phyloP scores from a whole-genome alignment of 2,329 filamentous ascomycete genomes.

The Aspergillus transmontanensis region DNA sequence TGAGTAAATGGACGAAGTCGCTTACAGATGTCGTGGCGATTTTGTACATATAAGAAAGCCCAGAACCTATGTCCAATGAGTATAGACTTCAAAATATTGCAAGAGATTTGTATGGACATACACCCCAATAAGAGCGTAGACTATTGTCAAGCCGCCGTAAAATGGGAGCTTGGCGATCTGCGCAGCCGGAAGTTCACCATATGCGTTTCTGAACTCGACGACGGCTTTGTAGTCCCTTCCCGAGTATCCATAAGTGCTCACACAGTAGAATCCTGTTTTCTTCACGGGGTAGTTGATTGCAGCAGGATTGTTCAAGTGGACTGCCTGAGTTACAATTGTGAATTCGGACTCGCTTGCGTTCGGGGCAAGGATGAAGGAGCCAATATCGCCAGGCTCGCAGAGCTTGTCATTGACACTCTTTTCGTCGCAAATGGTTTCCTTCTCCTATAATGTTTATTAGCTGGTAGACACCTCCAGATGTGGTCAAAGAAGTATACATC shows the following conservation, averaged over 20 bases:
- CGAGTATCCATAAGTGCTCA: constrained; percentile 74
- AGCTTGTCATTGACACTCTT: constrained; percentile 67
- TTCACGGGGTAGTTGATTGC: constrained; percentile 79
- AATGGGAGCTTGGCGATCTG: constrained; percentile 98
- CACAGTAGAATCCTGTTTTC: constrained; percentile 95
- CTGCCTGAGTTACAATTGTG: constrained; percentile 74
- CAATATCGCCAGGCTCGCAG: constrained; percentile 77
- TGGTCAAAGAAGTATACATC: constrained; percentile 49
- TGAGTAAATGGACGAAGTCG: neutral
- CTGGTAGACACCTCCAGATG: neutral
- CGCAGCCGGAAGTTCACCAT: constrained; percentile 90
- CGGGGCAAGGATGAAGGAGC: constrained; percentile 77
- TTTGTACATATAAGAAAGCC: constrained; percentile 94
- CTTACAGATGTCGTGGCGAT: constrained; percentile 84
- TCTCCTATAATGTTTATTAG: constrained; percentile 48
- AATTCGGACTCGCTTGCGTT: constrained; percentile 75
- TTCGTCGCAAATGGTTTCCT: constrained; percentile 75
- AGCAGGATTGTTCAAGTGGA: constrained; percentile 74
- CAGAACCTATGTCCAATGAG: constrained; percentile 66
- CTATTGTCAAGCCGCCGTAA: constrained; percentile 90
- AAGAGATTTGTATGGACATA: constrained; percentile 41
- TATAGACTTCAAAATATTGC: neutral
- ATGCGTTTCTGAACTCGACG: constrained; percentile 92
- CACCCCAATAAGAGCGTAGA: constrained; percentile 83
- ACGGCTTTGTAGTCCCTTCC: constrained; percentile 73